These are phyloP conservation scores for Lasiosphaeria miniovina DNA, from an alignment of 495 filamentous ascomycete genomes.

Conservation along the genomic window DNA sequence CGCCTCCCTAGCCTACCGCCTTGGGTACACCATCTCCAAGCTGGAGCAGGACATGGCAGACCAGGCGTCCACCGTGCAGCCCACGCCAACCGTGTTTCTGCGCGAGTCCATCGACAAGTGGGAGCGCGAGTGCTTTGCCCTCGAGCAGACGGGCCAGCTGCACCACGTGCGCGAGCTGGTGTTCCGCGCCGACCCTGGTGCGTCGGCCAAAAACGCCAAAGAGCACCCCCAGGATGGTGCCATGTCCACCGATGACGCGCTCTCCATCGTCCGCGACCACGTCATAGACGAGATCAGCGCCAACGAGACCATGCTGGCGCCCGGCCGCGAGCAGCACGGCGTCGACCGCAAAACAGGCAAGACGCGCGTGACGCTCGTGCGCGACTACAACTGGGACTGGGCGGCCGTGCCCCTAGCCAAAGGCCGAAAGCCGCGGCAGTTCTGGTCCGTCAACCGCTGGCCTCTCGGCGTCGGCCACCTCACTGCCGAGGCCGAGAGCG, in stretches of 20 bases:
- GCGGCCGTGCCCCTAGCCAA: conserved; percentile 1
- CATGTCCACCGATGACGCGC: neutral
- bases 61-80: neutral
- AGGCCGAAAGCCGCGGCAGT: conserved; percentile 12
- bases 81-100: no score
- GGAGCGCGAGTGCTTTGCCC: conserved; percentile 1
- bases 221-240: neutral
- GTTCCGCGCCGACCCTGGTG: neutral
- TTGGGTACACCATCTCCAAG: conserved; percentile 23
- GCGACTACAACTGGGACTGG: conserved; percentile 27
- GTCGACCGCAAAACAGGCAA: neutral
- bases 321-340: conserved; percentile 12
- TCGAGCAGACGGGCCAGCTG: neutral
- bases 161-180: conserved; percentile 9
- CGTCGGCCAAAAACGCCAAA: no score
- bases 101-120: conserved; percentile 5
- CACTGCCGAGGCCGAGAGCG: neutral
- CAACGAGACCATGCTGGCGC: conserved; percentile 28
- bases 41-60: neutral
- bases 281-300: conserved; percentile 25
- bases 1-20: conserved; percentile 20
- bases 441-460: conserved; percentile 28
- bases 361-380: conserved; percentile 3
- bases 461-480: conserved; percentile 16
- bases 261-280: conserved; percentile 13